phyloP scores from a whole-genome alignment of 345 rosid genomes.

The Iberis pinnata region DNA sequence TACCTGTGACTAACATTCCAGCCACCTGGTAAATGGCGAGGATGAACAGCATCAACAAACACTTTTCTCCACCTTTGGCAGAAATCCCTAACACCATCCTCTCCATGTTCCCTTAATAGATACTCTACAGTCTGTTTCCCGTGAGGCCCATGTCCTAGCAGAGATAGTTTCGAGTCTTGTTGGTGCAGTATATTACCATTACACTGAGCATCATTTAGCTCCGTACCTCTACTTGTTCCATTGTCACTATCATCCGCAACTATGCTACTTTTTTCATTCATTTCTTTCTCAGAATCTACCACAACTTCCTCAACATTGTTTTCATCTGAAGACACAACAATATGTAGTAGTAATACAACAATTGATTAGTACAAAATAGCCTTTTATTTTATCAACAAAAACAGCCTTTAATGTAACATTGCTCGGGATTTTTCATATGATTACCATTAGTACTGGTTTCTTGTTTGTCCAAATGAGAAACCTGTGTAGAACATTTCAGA shows the following conservation, averaged over 20 bases:
- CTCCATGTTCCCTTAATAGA: constrained; percentile 55
- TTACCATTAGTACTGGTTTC: constrained; percentile 20
- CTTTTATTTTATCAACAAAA: no score
- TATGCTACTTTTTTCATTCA: constrained; percentile 23
- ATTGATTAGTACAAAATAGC: no score
- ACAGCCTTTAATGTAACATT: constrained; percentile 15
- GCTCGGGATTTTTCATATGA: constrained; percentile 4
- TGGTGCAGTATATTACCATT: constrained; percentile 31
- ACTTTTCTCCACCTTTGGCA: constrained; percentile 95
- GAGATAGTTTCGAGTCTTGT: constrained; percentile 57
- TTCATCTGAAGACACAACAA: constrained; percentile 21
- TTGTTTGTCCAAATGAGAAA: constrained; percentile 27
- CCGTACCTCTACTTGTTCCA: constrained; percentile 26
- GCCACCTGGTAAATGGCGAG: constrained; percentile 81
- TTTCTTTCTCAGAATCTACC: constrained; percentile 12
- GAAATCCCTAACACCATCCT: constrained; percentile 62
- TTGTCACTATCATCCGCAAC: constrained; percentile 24
- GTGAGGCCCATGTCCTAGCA: constrained; percentile 95
- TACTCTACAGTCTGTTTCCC: constrained; percentile 81
- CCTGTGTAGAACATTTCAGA: constrained; percentile 29
- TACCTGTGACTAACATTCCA: constrained; percentile 77
- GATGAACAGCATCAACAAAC: constrained; percentile 69
- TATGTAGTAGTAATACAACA: constrained; percentile 3
- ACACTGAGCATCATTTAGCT: constrained; percentile 24
- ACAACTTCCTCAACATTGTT: constrained; percentile 14